Base-by-base conservation (phyloP, 2,329 filamentous ascomycete genomes). In the Cryphonectria nitschkei region DNA sequence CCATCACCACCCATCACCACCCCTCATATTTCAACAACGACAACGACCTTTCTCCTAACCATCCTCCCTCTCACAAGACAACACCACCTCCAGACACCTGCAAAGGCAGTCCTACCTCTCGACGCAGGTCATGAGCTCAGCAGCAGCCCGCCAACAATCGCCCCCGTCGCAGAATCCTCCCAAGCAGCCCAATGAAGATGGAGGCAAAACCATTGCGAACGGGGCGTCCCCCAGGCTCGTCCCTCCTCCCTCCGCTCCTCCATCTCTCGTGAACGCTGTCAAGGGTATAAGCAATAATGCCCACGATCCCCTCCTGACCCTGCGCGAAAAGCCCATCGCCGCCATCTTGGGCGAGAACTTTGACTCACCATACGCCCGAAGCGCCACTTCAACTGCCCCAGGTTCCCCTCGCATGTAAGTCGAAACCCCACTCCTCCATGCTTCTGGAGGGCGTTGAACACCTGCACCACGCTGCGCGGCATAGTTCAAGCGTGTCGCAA, bases 401-500 rank as follows among this genome's bases (percentile, higher is more conserved):
- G 85, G 81, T 46, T 89, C 88, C 37, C 88, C 88, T 63, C 83
- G 87, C 78, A 85, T 89, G 86, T 89, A 78, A 83, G 87, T 80
- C 43, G 22, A 37, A 22, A 1, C 8, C 50, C 32, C 13, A 13
- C 26, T 32, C 14, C 22, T 43, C n/a, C 16, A 39, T 39, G 37
- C 37, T 8, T 8, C n/a, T 32, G 3, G 39, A 22, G n/a, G n/a
- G n/a, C 9, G 37, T 39, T 46, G 32, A 62, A 22, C 34, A n/a
- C 9, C 61, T 26, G 37, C 39, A 32, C 16, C 41, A 11, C 32
- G 26, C 13, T n/a, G n/a, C 14, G 37, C 37, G n/a, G 2, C 37
- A 64, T 29, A 19, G n/a, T 64, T 39, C 14, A 9, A 62, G 58
- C 16, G 46, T 14, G 61, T 22, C 41, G 34, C 56, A 67, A 29